Evolutionary conservation across 345 rosid species (phyloP).

Genomic region (Tarenaya hassleriana): DNA sequence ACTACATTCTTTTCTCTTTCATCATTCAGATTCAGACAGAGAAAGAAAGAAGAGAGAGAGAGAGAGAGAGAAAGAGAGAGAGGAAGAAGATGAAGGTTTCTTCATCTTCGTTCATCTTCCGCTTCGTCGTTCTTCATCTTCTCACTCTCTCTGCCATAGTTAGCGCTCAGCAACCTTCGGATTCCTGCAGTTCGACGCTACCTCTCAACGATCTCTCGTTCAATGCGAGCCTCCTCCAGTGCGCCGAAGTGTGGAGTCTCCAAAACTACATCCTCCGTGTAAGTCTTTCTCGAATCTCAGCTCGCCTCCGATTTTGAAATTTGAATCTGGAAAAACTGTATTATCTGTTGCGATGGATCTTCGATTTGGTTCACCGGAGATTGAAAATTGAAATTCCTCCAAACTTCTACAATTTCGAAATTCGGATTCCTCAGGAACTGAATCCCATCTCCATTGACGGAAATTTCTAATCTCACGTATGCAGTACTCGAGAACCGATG

Average conservation of each 20-base stretch:
- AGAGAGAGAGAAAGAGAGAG: slow-evolving; percentile 7
- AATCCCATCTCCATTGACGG: too few species aligned
- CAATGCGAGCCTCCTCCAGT: slow-evolving; percentile 39
- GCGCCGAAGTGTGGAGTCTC: slow-evolving; percentile 43
- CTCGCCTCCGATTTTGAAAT: neutral
- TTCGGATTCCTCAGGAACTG: too few species aligned
- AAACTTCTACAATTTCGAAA: neutral
- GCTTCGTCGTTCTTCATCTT: slow-evolving; percentile 18
- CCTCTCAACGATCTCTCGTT: slow-evolving; percentile 35
- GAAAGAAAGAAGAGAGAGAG: too few species aligned
- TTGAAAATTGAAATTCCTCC: neutral
- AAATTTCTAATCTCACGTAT: neutral
- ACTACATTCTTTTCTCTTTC: too few species aligned
- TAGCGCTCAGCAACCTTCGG: slow-evolving; percentile 28
- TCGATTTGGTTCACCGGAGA: too few species aligned
- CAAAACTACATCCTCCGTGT: slow-evolving; percentile 58
- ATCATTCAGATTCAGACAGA: too few species aligned
- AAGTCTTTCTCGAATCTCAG: slow-evolving; percentile 15
- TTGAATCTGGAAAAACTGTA: neutral
- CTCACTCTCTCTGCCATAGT: neutral
- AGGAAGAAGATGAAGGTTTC: slow-evolving; percentile 18
- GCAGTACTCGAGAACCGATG: slow-evolving; percentile 41
- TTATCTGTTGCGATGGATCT: too few species aligned
- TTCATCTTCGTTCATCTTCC: slow-evolving; percentile 18
- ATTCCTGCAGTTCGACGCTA: slow-evolving; percentile 39